Evolutionary conservation across 1,284 basidiomycete genomes (phyloP).

Genomic region (Apiotrichum veenhuisii): DNA sequence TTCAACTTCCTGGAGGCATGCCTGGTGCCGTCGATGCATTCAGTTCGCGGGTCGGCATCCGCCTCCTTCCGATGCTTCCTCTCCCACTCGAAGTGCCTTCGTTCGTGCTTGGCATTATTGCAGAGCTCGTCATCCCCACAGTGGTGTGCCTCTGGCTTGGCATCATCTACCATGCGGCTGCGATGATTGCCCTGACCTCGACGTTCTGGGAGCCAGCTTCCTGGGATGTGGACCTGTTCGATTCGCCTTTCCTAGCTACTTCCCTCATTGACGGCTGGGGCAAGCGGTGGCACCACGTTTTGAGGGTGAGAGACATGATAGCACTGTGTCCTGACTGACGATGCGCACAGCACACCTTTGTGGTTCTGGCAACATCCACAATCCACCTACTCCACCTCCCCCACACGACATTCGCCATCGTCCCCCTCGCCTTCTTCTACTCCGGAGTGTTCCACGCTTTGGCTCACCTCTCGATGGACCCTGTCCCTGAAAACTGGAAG

Average conservation of each 20-base stretch:
- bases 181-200: conserved; percentile 17
- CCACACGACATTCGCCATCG: conserved; percentile 16
- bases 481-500: conserved; percentile 26
- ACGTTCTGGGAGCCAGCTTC: conserved; percentile 29
- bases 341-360: conserved; percentile 34
- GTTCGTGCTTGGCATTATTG: conserved; percentile 15
- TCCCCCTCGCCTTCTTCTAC: conserved; percentile 33
- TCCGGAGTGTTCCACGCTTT: conserved; percentile 39
- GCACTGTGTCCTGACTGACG: neutral
- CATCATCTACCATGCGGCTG: conserved; percentile 32
- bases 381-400: conserved; percentile 25
- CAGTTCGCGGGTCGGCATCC: conserved; percentile 16
- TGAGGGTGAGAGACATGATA: neutral
- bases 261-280: conserved; percentile 45
- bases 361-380: conserved; percentile 27
- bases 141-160: conserved; percentile 26
- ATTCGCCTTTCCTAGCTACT: conserved; percentile 30
- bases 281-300: conserved; percentile 41
- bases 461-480: conserved; percentile 34
- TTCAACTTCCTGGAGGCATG: conserved; percentile 17
- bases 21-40: conserved; percentile 24
- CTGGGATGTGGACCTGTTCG: conserved; percentile 40
- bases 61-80: conserved; percentile 23
- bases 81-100: neutral
- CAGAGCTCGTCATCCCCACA: conserved; percentile 22